phyloP scores from a whole-genome alignment of 1,284 basidiomycete species.

The Blastosporella zonata region DNA sequence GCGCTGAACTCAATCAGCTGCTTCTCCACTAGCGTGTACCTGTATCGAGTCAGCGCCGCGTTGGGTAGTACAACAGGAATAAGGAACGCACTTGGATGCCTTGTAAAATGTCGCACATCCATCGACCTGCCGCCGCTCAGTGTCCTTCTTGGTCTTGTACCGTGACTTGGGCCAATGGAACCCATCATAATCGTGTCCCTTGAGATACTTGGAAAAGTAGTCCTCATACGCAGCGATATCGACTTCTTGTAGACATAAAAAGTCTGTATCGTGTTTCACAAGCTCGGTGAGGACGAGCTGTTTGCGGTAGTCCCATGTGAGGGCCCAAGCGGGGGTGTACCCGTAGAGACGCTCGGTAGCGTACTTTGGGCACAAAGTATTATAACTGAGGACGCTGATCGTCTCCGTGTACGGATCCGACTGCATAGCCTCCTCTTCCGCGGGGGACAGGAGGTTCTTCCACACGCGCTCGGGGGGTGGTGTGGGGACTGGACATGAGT shows the following conservation, averaged over 20 bases:
- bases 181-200: constrained; percentile 84
- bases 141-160: constrained; percentile 90
- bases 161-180: constrained; percentile 93
- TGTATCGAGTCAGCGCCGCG: constrained; percentile 28
- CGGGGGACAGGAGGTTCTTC: constrained; percentile 71
- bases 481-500: constrained; percentile 79
- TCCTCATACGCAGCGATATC: constrained; percentile 94
- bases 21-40: constrained; percentile 92
- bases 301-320: constrained; percentile 94
- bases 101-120: constrained; percentile 98
- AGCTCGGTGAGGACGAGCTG: constrained; percentile 89
- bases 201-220: constrained; percentile 82
- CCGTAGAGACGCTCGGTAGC: constrained; percentile 92
- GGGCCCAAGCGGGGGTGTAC: constrained; percentile 96
- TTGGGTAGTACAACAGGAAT: background rate
- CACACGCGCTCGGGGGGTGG: constrained; percentile 85
- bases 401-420: constrained; percentile 63
- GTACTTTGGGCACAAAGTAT: constrained; percentile 91
- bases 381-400: constrained; percentile 88
- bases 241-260: constrained; percentile 94
- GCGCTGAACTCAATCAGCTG: constrained; percentile 95
- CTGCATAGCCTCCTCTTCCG: constrained; percentile 59
- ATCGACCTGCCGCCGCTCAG: constrained; percentile 88
- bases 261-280: constrained; percentile 81
- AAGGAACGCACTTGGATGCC: constrained; percentile 68